These are phyloP conservation scores for Lentinus tigrinus DNA, from an alignment of 768 basidiomycete species.

Conservation along the genomic window DNA sequence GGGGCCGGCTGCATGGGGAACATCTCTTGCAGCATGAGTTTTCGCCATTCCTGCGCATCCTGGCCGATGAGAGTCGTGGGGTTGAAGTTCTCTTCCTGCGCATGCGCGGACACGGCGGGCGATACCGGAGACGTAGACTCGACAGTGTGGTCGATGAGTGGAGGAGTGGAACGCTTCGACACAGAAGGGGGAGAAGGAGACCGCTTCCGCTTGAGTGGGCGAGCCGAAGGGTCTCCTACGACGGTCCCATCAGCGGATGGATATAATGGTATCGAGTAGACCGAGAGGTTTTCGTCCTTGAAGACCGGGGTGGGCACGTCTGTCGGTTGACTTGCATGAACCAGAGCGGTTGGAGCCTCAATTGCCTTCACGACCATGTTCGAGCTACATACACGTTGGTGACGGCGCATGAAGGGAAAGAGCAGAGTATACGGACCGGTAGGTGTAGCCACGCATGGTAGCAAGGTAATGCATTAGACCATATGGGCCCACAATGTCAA, in stretches of 20 bases:
- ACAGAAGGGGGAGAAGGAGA: slow-evolving; percentile 19
- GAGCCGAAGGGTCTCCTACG: background rate
- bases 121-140: background rate
- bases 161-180: slow-evolving; percentile 21
- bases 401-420: background rate
- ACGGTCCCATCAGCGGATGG: slow-evolving; percentile 1
- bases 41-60: slow-evolving; percentile 56
- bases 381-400: slow-evolving; percentile 22
- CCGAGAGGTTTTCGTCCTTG: slow-evolving; percentile 60
- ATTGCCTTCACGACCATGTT: slow-evolving; percentile 45
- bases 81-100: slow-evolving; percentile 27
- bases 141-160: background rate
- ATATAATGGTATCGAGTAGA: slow-evolving; percentile 58
- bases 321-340: slow-evolving; percentile 5
- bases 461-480: slow-evolving; percentile 73
- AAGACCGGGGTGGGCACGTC: slow-evolving; percentile 45
- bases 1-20: slow-evolving; percentile 36
- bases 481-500: slow-evolving; percentile 70
- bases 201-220: slow-evolving; percentile 30
- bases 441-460: slow-evolving; percentile 65
- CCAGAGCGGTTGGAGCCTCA: slow-evolving; percentile 38
- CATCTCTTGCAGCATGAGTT: slow-evolving; percentile 54
- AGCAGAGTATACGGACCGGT: slow-evolving; percentile 47
- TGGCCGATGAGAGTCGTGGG: slow-evolving; percentile 38
- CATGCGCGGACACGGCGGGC: slow-evolving; percentile 22